Base-by-base conservation (phyloP, 108 stramenopile species). In the Cyclotella kingstonii region DNA sequence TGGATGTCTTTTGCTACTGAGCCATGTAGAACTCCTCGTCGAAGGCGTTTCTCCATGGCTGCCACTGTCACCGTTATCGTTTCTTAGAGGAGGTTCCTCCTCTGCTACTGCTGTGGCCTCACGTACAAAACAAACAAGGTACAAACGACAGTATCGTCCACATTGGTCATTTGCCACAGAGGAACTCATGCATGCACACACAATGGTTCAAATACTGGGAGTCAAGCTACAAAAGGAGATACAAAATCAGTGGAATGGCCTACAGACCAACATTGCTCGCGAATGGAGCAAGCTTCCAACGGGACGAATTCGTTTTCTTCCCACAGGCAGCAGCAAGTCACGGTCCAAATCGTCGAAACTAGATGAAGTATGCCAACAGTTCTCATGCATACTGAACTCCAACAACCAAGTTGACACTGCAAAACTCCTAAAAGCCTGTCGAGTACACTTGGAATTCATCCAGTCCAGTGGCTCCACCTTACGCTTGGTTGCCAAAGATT, bases 401-500 rank as follows among this genome's bases (percentile, higher is more conserved):
- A 50, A 54, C 15, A 54, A 47, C 23, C 74, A 77, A 25, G 52
- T 84, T n/a, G 73, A 81, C 40, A 76, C 77, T 0, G 65, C 61
- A 30, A 66, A 66, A 22, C 59, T 84, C 4, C 52, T 84, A 3
- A 60, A 65, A 41, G 83, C 83, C 0, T 81, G 80, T 42, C 57
- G 68, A 29, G 36, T 69, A 11, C 65, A 81, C 41, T 55, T 76
- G 9, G 41, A 26, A 5, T 62, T 70, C 1, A 81, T 79, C 61
- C 55, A 73, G 53, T 58, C 53, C 27, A 60, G 71, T 9, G 83
- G 83, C 1, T 60, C 65, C 14, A 48, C 62, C 0, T 45, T 65
- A 15, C 59, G 65, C 14, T 42, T 74, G 6, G 81, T 72, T 14
- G 81, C 80, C 40, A 76, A 69, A 38, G 83, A 84, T 46, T 59